These are phyloP conservation scores for Cladophialophora carrionii DNA, from an alignment of 2,329 filamentous ascomycete species.

Conservation along the genomic window DNA sequence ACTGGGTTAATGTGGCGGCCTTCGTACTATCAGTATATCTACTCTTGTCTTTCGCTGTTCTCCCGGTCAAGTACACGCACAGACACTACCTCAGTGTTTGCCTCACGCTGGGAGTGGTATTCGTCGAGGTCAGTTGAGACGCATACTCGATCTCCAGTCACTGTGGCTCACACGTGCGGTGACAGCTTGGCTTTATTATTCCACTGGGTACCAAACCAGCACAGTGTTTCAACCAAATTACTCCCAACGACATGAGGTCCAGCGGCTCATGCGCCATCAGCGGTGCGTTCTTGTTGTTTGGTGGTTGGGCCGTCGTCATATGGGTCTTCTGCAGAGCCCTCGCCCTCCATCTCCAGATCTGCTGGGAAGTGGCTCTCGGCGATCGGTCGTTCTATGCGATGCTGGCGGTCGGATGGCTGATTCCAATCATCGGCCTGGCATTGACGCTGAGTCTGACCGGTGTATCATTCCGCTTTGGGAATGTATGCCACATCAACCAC, in stretches of 20 bases:
- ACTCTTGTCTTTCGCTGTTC: conserved; percentile 73
- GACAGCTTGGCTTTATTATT: conserved; percentile 83
- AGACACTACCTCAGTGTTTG: conserved; percentile 93
- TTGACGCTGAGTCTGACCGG: conserved; percentile 82
- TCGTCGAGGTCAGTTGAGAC: conserved; percentile 71
- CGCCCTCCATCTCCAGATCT: conserved; percentile 94
- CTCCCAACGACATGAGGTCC: conserved; percentile 87
- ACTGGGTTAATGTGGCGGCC: conserved; percentile 79
- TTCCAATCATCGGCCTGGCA: conserved; percentile 75
- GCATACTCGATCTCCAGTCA: background rate
- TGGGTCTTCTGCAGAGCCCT: conserved; percentile 91
- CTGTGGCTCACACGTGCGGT: conserved; percentile 25
- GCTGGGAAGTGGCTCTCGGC: conserved; percentile 92
- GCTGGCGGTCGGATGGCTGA: conserved; percentile 78
- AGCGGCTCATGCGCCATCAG: conserved; percentile 83
- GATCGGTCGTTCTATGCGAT: conserved; percentile 86
- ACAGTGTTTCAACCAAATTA: conserved; percentile 87
- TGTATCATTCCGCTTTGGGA: conserved; percentile 90
- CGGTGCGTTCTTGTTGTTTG: conserved; percentile 80
- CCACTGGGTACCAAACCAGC: conserved; percentile 77
- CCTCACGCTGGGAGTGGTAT: conserved; percentile 71
- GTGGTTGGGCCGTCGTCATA: conserved; percentile 80
- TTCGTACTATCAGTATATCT: conserved; percentile 74
- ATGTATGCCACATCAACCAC: conserved; percentile 93
- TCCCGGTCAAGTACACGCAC: conserved; percentile 86